A percentile compares a stretch with the other conserved stretches of the same genome.
Conservation (phyloP, 139 green algal genomes). For the Coelastrella sp. region DNA sequence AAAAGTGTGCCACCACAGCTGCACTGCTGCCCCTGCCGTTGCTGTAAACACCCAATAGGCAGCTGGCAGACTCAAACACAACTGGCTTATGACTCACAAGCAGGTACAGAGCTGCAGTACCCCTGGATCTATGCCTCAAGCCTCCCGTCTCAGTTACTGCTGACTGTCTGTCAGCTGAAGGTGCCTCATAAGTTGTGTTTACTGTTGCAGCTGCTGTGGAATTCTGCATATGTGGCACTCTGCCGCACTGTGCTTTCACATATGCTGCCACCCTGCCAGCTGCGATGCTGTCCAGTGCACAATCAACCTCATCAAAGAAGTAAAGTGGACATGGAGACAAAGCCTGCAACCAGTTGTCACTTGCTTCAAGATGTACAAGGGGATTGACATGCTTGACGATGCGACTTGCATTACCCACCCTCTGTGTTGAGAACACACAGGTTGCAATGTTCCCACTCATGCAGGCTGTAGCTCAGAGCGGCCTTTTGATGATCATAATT, state of each 20-base stretch:
- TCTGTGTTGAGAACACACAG: too few relatives aligned
- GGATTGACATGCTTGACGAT: too few relatives aligned
- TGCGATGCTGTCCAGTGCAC: conserved; percentile 27
- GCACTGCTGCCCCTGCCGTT: conserved; percentile 52
- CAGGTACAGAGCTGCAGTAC: conserved; percentile 78
- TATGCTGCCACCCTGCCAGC: conserved; percentile 3
- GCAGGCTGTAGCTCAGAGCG: too few relatives aligned
- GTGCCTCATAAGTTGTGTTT: too few relatives aligned
- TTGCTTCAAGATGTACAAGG: too few relatives aligned
- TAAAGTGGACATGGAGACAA: conserved; percentile 88
- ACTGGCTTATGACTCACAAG: conserved; percentile 85
- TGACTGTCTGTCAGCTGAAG: too few relatives aligned
- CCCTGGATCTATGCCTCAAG: not conserved
- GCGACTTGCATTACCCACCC: too few relatives aligned
- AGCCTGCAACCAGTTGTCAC: conserved; percentile 56
- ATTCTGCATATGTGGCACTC: too few relatives aligned
- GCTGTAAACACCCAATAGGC: conserved; percentile 76
- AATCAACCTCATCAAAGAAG: conserved; percentile 89
- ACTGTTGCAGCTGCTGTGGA: too few relatives aligned
- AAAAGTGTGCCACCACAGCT: conserved; percentile 36
- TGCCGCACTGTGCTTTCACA: conserved; percentile 8
- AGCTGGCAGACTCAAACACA: conserved; percentile 75
- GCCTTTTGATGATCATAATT: too few relatives aligned
- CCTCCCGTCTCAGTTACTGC: too few relatives aligned
- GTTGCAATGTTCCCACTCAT: too few relatives aligned